Conservation (phyloP, 2,329 filamentous ascomycete genomes). For the Chrysosporium queenslandicum region DNA sequence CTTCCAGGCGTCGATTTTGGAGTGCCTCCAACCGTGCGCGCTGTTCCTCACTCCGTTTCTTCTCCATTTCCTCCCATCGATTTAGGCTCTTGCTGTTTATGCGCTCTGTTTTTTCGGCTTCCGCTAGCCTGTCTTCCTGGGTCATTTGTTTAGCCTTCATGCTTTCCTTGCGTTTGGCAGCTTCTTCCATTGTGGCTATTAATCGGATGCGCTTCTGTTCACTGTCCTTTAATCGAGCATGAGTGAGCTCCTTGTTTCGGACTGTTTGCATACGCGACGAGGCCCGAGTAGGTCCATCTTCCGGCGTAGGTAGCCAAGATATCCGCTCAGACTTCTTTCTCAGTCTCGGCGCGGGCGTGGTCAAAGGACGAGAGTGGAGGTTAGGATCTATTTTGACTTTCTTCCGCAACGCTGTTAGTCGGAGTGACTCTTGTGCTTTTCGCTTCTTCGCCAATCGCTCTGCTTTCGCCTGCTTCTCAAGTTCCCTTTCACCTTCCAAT, state of each 20-base stretch:
- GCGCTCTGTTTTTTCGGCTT: slow-evolving; percentile 74
- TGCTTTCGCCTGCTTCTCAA: slow-evolving; percentile 65
- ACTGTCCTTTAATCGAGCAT: slow-evolving; percentile 40
- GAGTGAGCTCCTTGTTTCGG: slow-evolving; percentile 52
- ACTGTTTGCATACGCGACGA: slow-evolving; percentile 55
- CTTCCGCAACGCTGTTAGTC: slow-evolving; percentile 49
- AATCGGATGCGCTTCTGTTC: slow-evolving; percentile 40
- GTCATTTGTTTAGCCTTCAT: slow-evolving; percentile 72
- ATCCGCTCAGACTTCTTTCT: slow-evolving; percentile 64
- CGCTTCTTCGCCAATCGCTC: slow-evolving; percentile 65
- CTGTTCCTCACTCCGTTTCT: slow-evolving; percentile 73
- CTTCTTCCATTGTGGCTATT: slow-evolving; percentile 50
- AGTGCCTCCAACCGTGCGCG: slow-evolving; percentile 75
- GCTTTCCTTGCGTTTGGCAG: slow-evolving; percentile 56
- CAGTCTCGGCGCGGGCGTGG: slow-evolving; percentile 34
- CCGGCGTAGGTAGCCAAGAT: slow-evolving; percentile 56
- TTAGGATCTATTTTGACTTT: slow-evolving; percentile 55
- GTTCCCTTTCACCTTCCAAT: slow-evolving; percentile 74
- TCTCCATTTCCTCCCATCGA: slow-evolving; percentile 88
- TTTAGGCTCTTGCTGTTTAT: slow-evolving; percentile 83
- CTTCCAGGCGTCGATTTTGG: slow-evolving; percentile 74
- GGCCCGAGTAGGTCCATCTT: slow-evolving; percentile 52
- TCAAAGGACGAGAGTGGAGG: slow-evolving; percentile 20
- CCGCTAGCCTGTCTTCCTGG: slow-evolving; percentile 71
- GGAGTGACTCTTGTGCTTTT: slow-evolving; percentile 65